Evolutionary conservation across 23 red algal species (phyloP).

Genomic region (Chondrus crispus): DNA sequence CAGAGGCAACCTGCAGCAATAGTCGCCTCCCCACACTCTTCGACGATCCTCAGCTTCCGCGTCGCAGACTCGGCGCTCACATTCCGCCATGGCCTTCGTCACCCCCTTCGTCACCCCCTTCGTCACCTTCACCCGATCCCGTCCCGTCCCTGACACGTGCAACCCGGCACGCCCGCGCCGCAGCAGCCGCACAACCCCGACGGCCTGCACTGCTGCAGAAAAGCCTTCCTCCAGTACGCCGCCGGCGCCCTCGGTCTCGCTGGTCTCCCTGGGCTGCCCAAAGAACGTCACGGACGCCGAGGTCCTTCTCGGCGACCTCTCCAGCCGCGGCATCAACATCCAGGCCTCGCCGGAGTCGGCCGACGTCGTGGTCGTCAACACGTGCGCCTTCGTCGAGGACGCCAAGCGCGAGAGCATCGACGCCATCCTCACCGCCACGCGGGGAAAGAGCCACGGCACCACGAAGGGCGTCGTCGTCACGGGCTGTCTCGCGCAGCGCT

Average conservation of each 20-base stretch:
- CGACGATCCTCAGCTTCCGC: too few relatives aligned
- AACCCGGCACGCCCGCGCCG: not conserved
- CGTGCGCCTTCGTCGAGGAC: constrained; percentile 96
- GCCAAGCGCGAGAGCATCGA: constrained; percentile 81
- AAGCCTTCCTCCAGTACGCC: not conserved
- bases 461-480: constrained; percentile 85
- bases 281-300: constrained; percentile 99
- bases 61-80: too few relatives aligned
- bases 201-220: not conserved
- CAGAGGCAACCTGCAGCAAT: too few relatives aligned
- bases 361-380: constrained; percentile 91
- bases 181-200: not conserved
- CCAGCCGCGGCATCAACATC: constrained; percentile 41
- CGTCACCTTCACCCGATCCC: not conserved
- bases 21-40: too few relatives aligned
- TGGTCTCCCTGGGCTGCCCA: constrained; percentile 91
- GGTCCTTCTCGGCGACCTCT: constrained; percentile 85
- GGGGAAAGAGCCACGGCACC: not conserved
- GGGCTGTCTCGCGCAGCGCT: constrained; percentile 96
- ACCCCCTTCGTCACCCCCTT: not conserved
- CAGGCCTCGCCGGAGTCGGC: constrained; percentile 24
- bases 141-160: not conserved
- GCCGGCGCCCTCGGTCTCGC: constrained; percentile 44
- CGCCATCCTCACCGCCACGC: constrained; percentile 72
- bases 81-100: not conserved